Percentiles rank a stretch among this genome's conserved stretches.
phyloP scores from a whole-genome alignment of 768 basidiomycete genomes.

The Crassisporium funariophilum region DNA sequence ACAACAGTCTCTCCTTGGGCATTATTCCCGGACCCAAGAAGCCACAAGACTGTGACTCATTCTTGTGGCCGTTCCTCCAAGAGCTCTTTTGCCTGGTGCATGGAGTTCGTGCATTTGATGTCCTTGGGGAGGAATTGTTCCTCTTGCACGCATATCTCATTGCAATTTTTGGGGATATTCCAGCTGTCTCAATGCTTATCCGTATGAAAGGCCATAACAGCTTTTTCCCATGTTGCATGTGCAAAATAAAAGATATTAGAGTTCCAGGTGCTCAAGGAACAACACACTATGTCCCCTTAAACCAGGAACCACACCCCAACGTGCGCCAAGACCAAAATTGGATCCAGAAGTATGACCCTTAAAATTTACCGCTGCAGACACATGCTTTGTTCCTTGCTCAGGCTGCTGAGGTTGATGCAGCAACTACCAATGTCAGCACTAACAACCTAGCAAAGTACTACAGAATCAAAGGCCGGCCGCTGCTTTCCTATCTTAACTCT shows the following conservation, averaged over 20 bases:
- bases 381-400: slow-evolving; percentile 30
- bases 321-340: not conserved
- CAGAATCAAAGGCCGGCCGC: slow-evolving; percentile 36
- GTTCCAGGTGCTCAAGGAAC: slow-evolving; percentile 7
- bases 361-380: slow-evolving; percentile 34
- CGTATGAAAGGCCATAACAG: slow-evolving; percentile 47
- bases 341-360: slow-evolving; percentile 23
- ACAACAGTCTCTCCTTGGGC: slow-evolving; percentile 39
- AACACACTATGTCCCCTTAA: slow-evolving; percentile 31
- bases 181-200: slow-evolving; percentile 23
- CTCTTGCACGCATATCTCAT: slow-evolving; percentile 19
- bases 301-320: slow-evolving; percentile 21
- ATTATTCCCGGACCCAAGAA: slow-evolving; percentile 49
- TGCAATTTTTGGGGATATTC: slow-evolving; percentile 23
- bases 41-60: slow-evolving; percentile 46
- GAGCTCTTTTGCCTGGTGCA: slow-evolving; percentile 35
- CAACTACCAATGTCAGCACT: slow-evolving; percentile 17
- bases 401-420: slow-evolving; percentile 24
- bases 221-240: slow-evolving; percentile 35
- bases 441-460: slow-evolving; percentile 26
- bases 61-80: slow-evolving; percentile 40
- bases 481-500: slow-evolving; percentile 31
- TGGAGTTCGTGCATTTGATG: slow-evolving; percentile 38
- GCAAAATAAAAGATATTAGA: slow-evolving; percentile 31
- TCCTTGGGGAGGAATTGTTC: slow-evolving; percentile 7